Evolutionary conservation across 306 rosid species (phyloP), one percentile per base, ranked within the genome.

Genomic region (Cucurbita ficifolia): DNA sequence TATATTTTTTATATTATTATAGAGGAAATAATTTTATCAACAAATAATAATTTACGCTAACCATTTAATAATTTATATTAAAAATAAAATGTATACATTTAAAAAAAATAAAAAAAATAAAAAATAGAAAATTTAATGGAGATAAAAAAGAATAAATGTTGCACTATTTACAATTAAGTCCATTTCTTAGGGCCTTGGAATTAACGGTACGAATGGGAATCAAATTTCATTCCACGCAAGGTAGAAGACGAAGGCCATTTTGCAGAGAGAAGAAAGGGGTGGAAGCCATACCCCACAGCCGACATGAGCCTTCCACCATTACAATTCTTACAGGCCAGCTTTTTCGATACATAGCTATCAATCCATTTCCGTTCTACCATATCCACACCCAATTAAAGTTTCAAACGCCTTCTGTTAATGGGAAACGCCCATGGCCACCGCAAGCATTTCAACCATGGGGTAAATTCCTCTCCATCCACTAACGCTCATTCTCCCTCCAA

Each of bases 381-480:
- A 16, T 22, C 42, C 33, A 29, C 18, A 58, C 76, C 46, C 60
- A 61, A 79, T 43, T 48, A 45, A 29, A 68, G 14, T 40, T 40
- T 17, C 22, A 65, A 78, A 24, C 61, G 65, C 43, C 61, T 29
- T 49, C 48, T 63, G 70, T 77, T 19, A 79, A 92, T 92, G 96
- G 97, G 92, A 39, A 88, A 89, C 90, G 42, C 75, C 56, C 87
- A 84, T 52, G 60, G 78, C 57, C 88, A 81, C 73, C 76, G 75
- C 43, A 83, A 78, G 80, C 84, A 21, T 71, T 68, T 72, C 56
- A 76, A 83, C 75, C 60, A 65, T 65, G 72, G 55, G 80, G 63
- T 82, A 22, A 11, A 22, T 33, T 42, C 79, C 40, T 61, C 76
- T 59, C 70, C 39, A 64, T 73, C 72, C 59, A 38, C 29, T 19